These are phyloP conservation scores for Yamadazyma epiphylla DNA, from an alignment of 1,139 yeast genomes.

Conservation along the genomic window DNA sequence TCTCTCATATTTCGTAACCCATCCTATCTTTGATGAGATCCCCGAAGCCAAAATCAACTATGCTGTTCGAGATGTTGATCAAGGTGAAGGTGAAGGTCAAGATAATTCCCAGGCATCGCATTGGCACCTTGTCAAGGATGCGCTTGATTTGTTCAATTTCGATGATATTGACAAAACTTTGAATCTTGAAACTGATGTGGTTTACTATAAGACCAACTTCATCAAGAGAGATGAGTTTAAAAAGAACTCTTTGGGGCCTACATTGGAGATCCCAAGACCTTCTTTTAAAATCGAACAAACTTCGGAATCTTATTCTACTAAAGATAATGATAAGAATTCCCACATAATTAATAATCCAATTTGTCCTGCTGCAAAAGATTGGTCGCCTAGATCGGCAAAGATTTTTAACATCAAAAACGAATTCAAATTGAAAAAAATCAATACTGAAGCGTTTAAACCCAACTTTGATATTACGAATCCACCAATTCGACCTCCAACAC, in stretches of 20 bases:
- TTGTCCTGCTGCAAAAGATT: constrained; percentile 39
- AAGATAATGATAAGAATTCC: constrained; percentile 11
- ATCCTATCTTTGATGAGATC: constrained; percentile 45
- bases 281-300: constrained; percentile 15
- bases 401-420: constrained; percentile 30
- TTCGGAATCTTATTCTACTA: constrained; percentile 9
- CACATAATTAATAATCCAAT: constrained; percentile 23
- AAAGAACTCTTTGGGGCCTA: constrained; percentile 5
- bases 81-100: constrained; percentile 10
- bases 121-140: constrained; percentile 36
- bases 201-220: constrained; percentile 45
- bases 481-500: constrained; percentile 36
- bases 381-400: constrained; percentile 29
- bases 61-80: constrained; percentile 21
- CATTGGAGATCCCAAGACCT: constrained; percentile 11
- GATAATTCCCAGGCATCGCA: constrained; percentile 17
- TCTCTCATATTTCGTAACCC: constrained; percentile 39
- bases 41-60: constrained; percentile 39
- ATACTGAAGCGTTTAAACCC: constrained; percentile 36
- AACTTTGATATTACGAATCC: constrained; percentile 27
- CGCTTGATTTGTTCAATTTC: constrained; percentile 25
- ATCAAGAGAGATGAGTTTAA: constrained; percentile 33
- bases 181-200: constrained; percentile 42
- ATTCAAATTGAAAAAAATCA: constrained; percentile 35
- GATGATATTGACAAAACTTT: constrained; percentile 28